Percentiles rank a stretch among this genome's conserved stretches.
Conservation (phyloP, 495 filamentous ascomycete species). For the Aspergillus baeticus region DNA sequence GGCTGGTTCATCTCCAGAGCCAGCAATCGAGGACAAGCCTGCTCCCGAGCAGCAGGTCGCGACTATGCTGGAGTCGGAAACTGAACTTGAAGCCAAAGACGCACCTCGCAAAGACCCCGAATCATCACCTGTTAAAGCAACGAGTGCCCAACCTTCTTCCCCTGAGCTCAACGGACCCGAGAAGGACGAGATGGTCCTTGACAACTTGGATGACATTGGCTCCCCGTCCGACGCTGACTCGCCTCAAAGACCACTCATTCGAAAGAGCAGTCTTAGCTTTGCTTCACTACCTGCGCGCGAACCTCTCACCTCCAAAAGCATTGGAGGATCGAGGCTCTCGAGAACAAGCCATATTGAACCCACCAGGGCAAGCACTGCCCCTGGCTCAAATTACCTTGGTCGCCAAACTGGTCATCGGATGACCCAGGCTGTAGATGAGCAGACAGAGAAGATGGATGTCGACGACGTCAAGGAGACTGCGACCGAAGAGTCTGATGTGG, state of each 20-base stretch:
- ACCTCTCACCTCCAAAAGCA: slow-evolving; percentile 77
- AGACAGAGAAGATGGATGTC: slow-evolving; percentile 56
- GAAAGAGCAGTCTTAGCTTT: slow-evolving; percentile 93
- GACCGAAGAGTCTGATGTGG: slow-evolving; percentile 33
- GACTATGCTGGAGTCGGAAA: neutral
- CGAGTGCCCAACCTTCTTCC: slow-evolving; percentile 10
- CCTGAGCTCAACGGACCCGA: slow-evolving; percentile 23
- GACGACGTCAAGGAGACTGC: slow-evolving; percentile 49
- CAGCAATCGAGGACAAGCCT: slow-evolving; percentile 20
- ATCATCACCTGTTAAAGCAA: slow-evolving; percentile 23
- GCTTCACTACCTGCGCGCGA: slow-evolving; percentile 89
- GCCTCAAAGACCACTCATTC: slow-evolving; percentile 61
- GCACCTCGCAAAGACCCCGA: slow-evolving; percentile 3
- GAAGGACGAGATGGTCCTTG: slow-evolving; percentile 51
- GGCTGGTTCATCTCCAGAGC: neutral
- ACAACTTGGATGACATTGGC: slow-evolving; percentile 54
- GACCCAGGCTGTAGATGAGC: slow-evolving; percentile 34
- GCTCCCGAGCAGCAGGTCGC: slow-evolving; percentile 10
- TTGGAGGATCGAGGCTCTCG: slow-evolving; percentile 68
- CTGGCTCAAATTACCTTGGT: slow-evolving; percentile 58
- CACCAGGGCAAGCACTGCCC: slow-evolving; percentile 41
- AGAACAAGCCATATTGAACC: slow-evolving; percentile 79
- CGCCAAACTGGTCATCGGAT: slow-evolving; percentile 41
- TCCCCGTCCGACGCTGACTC: slow-evolving; percentile 63
- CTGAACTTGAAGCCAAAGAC: neutral